phyloP scores from a whole-genome alignment of 2,329 filamentous ascomycete genomes.

The Drechslerella coelobrocha region DNA sequence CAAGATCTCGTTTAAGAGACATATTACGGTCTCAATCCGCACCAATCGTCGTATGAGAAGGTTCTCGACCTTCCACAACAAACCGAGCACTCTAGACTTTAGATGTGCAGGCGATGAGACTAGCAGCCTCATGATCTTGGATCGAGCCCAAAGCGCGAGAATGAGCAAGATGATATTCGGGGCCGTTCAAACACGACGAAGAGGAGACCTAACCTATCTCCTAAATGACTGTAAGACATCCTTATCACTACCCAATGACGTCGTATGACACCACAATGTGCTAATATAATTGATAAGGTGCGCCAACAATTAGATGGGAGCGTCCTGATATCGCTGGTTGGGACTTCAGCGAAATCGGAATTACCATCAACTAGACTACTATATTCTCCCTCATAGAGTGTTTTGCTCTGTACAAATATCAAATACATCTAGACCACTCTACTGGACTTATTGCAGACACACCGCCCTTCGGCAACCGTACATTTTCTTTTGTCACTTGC shows the following conservation, averaged over 20 bases:
- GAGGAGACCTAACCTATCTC: conserved; percentile 43
- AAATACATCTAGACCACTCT: conserved; percentile 13
- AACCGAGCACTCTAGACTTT: conserved; percentile 49
- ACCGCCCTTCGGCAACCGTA: conserved; percentile 37
- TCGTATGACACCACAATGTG: background rate
- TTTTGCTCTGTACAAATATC: conserved; percentile 26
- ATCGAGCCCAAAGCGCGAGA: conserved; percentile 32
- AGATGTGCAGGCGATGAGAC: conserved; percentile 47
- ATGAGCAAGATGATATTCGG: conserved; percentile 49
- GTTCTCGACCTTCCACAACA: conserved; percentile 47
- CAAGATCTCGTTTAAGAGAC: conserved; percentile 46
- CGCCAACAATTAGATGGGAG: conserved; percentile 40
- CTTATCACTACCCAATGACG: background rate
- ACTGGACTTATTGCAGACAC: background rate
- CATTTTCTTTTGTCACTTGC: conserved; percentile 16
- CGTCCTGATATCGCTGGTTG: conserved; percentile 37
- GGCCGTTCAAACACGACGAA: conserved; percentile 43
- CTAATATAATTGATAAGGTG: conserved; percentile 16
- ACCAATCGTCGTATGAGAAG: conserved; percentile 32
- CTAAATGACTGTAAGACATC: conserved; percentile 41
- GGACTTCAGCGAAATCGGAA: conserved; percentile 50
- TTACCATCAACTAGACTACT: conserved; percentile 32
- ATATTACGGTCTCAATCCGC: conserved; percentile 28
- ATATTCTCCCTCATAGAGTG: background rate
- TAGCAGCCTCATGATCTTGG: conserved; percentile 46